Conservation (phyloP, 805 yeast genomes). For the Torulaspora delbrueckii region DNA sequence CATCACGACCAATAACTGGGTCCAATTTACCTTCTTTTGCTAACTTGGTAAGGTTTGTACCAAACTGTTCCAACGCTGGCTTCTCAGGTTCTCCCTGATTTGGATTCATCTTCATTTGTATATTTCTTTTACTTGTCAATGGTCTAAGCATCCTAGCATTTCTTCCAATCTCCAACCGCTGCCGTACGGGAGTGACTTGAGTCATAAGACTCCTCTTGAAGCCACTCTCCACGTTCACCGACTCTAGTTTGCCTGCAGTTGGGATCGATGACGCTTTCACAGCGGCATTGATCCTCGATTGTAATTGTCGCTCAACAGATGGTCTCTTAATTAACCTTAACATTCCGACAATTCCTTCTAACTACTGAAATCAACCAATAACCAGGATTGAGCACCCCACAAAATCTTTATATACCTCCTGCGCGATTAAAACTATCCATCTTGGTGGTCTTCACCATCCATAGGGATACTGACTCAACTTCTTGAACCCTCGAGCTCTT, state of each 20-base stretch:
- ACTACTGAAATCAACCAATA: neutral
- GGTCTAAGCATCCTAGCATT: neutral
- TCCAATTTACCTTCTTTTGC: slow-evolving; percentile 89
- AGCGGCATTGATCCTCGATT: slow-evolving; percentile 2
- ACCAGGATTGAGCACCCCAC: neutral
- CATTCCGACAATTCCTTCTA: slow-evolving; percentile 1
- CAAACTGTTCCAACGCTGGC: slow-evolving; percentile 80
- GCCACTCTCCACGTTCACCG: neutral
- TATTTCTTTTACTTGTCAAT: slow-evolving; percentile 3
- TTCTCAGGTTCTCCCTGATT: slow-evolving; percentile 49
- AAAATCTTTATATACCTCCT: slow-evolving; percentile 2
- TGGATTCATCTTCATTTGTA: slow-evolving; percentile 39
- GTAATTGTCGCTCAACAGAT: slow-evolving; percentile 11
- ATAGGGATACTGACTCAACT: neutral
- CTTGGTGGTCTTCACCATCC: neutral
- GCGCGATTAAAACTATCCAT: slow-evolving; percentile 5
- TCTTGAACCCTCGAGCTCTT: slow-evolving; percentile 6
- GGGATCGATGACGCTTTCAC: slow-evolving; percentile 2
- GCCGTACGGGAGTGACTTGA: neutral
- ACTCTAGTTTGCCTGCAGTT: too few species aligned
- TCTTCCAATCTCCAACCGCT: neutral
- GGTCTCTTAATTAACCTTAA: slow-evolving; percentile 10
- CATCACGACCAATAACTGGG: slow-evolving; percentile 96
- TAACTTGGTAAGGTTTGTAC: slow-evolving; percentile 76
- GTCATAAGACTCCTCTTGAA: neutral